Conservation (phyloP, 805 yeast genomes). For the Kluyveromyces nonfermentans region DNA sequence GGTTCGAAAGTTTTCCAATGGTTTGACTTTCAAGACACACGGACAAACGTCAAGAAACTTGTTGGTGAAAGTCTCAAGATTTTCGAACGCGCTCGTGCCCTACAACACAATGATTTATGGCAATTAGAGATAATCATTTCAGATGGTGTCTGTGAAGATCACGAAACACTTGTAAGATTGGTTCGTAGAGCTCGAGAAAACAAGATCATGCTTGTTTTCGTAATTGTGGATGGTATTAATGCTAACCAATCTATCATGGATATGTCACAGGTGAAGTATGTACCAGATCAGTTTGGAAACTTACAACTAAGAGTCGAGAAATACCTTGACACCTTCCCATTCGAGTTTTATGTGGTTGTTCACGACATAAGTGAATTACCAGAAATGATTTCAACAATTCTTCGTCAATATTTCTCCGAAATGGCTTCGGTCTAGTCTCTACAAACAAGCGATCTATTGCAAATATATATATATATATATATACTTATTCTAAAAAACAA, state of each 20-base stretch:
- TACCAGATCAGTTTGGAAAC: constrained; percentile 59
- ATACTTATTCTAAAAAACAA: neutral
- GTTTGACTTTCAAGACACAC: constrained; percentile 83
- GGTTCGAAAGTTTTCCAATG: constrained; percentile 80
- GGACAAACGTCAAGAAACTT: constrained; percentile 73
- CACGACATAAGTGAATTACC: constrained; percentile 85
- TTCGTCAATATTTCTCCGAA: constrained; percentile 87
- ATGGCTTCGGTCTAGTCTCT: constrained; percentile 34
- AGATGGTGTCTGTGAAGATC: constrained; percentile 97
- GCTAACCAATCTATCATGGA: constrained; percentile 82
- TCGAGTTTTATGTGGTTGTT: constrained; percentile 92
- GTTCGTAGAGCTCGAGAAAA: constrained; percentile 90
- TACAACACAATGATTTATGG: constrained; percentile 65
- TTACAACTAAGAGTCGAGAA: constrained; percentile 68
- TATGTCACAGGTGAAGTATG: constrained; percentile 86
- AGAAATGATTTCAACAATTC: constrained; percentile 76
- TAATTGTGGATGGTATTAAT: constrained; percentile 81
- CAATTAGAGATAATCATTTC: constrained; percentile 86
- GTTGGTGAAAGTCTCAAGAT: constrained; percentile 63
- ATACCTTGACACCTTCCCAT: constrained; percentile 90
- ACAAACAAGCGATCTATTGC: neutral
- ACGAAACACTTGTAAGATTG: constrained; percentile 66
- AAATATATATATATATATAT: neutral
- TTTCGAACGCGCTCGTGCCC: constrained; percentile 52
- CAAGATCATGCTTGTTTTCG: constrained; percentile 89